Base-by-base conservation (phyloP, 2,329 filamentous ascomycete genomes). In the Epichloe coenophiala region DNA sequence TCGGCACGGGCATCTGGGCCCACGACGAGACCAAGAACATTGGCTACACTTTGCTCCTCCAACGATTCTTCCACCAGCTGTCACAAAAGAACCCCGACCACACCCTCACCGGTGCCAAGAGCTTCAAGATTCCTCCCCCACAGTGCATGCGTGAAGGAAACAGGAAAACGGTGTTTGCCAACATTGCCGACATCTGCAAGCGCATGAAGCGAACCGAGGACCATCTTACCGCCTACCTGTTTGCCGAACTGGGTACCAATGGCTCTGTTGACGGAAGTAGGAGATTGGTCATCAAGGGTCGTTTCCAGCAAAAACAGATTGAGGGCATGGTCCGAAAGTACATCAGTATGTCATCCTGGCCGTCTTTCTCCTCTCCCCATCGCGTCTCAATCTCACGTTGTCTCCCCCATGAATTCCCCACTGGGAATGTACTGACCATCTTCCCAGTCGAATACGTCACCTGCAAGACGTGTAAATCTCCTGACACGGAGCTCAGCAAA, bases 131-230 rank as follows among this genome's bases (percentile, higher is more conserved):
- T 60, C 93, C 93, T 48, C 93, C 93, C 93, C 93, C 93, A 47
- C 93, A 98, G 76, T 97, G 93, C 74, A 82, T 97, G 65, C 90
- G 93, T 74, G 93, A 98, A 89, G 93, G 93, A 68, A 98, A 98
- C 83, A 94, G 95, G 81, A 95, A 95, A 84, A 98, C 93, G 56
- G 95, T 98, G 65, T 98, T 98, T 65, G 93, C 91, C 76, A 98
- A 98, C 76, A 93, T 98, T 65, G 82, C 88, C 67, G 93, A 98
- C 68, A 97, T 98, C 64, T 95, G 89, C 80, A 95, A 95, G 80
- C 83, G 91, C 63, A 97, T 98, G 90, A 98, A 98, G 83, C 83
- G 93, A 69, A 90, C 87, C 56, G 91, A 97, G 65, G 93, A 98
- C 72, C 93, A 96, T 74, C 86, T 98, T 58, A 97, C 89, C 49